Evolutionary conservation across 768 basidiomycete genomes (phyloP).

Genomic region (Lactarius pseudohatsudake): DNA sequence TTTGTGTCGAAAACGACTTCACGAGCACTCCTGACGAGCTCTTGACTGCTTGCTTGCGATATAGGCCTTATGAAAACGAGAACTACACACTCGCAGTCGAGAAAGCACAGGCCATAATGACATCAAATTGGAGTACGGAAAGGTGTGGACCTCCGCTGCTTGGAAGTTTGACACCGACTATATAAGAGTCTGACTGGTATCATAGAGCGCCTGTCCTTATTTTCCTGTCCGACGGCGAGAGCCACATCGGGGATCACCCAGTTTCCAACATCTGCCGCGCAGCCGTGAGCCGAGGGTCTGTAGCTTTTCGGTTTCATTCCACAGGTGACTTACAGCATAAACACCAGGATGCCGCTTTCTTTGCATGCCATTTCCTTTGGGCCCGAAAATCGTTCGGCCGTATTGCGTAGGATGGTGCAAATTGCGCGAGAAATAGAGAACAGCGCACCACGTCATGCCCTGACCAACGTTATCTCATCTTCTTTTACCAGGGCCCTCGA

Average conservation of each 20-base stretch:
- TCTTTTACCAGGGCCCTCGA: constrained; percentile 52
- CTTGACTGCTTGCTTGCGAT: constrained; percentile 40
- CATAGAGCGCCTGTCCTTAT: constrained; percentile 50
- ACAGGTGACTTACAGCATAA: background rate
- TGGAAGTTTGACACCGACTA: background rate
- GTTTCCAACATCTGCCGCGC: constrained; percentile 45
- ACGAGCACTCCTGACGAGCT: constrained; percentile 46
- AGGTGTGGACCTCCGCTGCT: constrained; percentile 35
- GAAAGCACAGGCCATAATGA: constrained; percentile 41
- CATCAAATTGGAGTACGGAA: constrained; percentile 50
- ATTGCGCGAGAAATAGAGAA: constrained; percentile 50
- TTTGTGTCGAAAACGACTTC: constrained; percentile 46
- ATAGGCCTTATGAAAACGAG: constrained; percentile 41
- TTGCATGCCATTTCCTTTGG: constrained; percentile 61
- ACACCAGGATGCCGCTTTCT: constrained; percentile 49
- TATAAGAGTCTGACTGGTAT: constrained; percentile 18
- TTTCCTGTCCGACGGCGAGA: constrained; percentile 58
- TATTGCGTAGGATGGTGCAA: constrained; percentile 49
- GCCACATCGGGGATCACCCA: constrained; percentile 38
- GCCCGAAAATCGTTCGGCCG: constrained; percentile 31
- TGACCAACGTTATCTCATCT: constrained; percentile 38
- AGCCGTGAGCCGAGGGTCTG: constrained; percentile 46
- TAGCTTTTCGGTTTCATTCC: background rate
- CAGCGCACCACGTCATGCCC: constrained; percentile 42
- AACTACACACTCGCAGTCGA: constrained; percentile 44